Percentiles rank a stretch among this genome's conserved stretches.
These are phyloP conservation scores for Erysimum cheiri DNA, from an alignment of 441 rosid genomes.

Conservation along the genomic window DNA sequence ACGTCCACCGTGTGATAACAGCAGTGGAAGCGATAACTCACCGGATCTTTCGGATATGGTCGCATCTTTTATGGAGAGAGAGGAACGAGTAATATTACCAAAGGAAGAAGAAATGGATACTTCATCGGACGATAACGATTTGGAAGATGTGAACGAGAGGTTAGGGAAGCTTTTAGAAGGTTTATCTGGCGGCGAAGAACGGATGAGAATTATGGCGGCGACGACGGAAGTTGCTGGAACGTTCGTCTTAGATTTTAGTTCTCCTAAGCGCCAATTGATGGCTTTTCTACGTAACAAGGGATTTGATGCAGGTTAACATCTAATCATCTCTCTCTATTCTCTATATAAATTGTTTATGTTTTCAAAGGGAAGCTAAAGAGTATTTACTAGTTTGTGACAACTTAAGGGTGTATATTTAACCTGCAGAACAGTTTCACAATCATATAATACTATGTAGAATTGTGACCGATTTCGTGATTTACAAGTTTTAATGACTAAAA, in stretches of 20 bases:
- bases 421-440: no score
- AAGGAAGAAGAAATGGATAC: conserved; percentile 34
- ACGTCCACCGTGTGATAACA: conserved; percentile 40
- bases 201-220: conserved; percentile 44
- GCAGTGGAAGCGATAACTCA: conserved; percentile 44
- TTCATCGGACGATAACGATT: conserved; percentile 29
- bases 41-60: conserved; percentile 68
- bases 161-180: conserved; percentile 43
- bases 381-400: background rate
- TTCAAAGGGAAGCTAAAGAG: background rate
- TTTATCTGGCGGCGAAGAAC: conserved; percentile 32
- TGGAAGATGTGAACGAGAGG: conserved; percentile 48
- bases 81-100: conserved; percentile 14
- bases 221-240: conserved; percentile 34
- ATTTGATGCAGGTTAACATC: conserved; percentile 67
- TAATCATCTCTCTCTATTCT: background rate
- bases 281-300: conserved; percentile 56
- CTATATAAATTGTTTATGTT: background rate
- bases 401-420: background rate
- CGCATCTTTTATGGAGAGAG: conserved; percentile 69
- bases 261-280: conserved; percentile 56
- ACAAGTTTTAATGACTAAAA: background rate
- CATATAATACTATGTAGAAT: background rate
- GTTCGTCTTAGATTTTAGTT: conserved; percentile 29
- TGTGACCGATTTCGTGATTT: background rate